A percentile compares a stretch with the other conserved stretches of the same genome.
Evolutionary conservation across 2,329 filamentous ascomycete species (phyloP).

Genomic region (Pyrenophora graminea): DNA sequence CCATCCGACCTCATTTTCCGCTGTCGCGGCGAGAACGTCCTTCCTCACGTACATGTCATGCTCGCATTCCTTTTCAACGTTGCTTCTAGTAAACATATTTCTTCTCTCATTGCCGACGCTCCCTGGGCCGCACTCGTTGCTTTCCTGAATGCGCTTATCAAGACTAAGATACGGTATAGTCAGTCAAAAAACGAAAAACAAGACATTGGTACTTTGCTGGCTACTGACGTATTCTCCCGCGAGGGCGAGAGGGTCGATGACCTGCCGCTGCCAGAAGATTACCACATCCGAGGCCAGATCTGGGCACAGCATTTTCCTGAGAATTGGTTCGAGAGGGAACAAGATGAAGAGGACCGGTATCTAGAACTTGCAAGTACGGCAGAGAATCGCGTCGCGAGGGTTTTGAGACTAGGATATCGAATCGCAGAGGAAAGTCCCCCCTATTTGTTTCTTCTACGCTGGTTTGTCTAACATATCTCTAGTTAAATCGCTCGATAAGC

Average conservation of each 20-base stretch:
- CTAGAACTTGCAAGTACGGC: constrained; percentile 66
- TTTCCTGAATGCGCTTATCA: constrained; percentile 59
- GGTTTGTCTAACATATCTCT: neutral
- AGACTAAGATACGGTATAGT: constrained; percentile 36
- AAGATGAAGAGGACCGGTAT: constrained; percentile 70
- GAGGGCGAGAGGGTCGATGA: constrained; percentile 43
- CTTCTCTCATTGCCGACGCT: constrained; percentile 41
- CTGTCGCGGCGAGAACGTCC: constrained; percentile 61
- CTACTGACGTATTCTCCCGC: constrained; percentile 53
- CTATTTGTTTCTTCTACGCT: neutral
- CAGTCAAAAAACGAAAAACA: constrained; percentile 16
- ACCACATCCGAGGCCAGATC: constrained; percentile 65
- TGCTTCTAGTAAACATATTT: constrained; percentile 44
- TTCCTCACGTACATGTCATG: constrained; percentile 66
- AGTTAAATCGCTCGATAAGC: neutral
- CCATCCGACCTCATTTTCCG: constrained; percentile 55
- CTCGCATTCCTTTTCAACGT: constrained; percentile 62
- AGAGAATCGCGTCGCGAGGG: constrained; percentile 61
- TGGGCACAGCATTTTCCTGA: constrained; percentile 65
- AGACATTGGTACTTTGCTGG: constrained; percentile 38
- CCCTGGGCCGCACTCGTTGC: constrained; percentile 60
- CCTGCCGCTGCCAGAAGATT: constrained; percentile 70
- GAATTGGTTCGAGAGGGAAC: constrained; percentile 63
- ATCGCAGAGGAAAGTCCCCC: neutral
- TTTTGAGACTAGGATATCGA: constrained; percentile 58